phyloP scores from a whole-genome alignment of 2,329 filamentous ascomycete species.

The Berkeleyomyces basicola region DNA sequence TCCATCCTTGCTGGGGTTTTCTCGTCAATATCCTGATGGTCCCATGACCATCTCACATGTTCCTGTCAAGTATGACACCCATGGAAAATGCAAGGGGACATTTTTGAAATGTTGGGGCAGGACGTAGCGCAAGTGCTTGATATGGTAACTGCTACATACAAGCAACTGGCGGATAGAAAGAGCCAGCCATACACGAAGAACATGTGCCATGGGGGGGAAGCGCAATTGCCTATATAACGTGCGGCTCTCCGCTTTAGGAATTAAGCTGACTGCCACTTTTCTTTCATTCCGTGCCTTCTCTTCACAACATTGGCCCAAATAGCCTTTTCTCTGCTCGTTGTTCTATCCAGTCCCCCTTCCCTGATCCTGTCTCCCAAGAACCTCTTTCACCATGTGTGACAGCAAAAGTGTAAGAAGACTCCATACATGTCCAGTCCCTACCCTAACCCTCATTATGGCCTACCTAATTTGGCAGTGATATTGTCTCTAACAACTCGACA shows the following conservation, averaged over 20 bases:
- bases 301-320: neutral
- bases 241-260: neutral
- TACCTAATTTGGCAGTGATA: neutral
- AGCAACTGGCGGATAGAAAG: neutral
- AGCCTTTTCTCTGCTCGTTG: neutral
- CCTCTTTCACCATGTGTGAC: conserved; percentile 1
- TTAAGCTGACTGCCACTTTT: neutral
- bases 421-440: neutral
- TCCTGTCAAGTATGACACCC: neutral
- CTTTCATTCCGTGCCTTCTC: neutral
- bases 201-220: too few species aligned
- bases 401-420: conserved; percentile 13
- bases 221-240: neutral
- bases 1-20: neutral
- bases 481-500: conserved; percentile 20
- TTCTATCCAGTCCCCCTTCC: too few species aligned
- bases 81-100: neutral
- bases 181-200: neutral
- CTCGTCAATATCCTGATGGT: neutral
- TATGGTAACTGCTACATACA: neutral
- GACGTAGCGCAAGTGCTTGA: neutral
- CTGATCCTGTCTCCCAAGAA: neutral
- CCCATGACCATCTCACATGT: neutral
- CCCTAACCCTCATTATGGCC: too few species aligned
- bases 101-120: neutral